Base-by-base conservation (phyloP, 2,329 filamentous ascomycete species). In the Berkeleyomyces rouxiae region DNA sequence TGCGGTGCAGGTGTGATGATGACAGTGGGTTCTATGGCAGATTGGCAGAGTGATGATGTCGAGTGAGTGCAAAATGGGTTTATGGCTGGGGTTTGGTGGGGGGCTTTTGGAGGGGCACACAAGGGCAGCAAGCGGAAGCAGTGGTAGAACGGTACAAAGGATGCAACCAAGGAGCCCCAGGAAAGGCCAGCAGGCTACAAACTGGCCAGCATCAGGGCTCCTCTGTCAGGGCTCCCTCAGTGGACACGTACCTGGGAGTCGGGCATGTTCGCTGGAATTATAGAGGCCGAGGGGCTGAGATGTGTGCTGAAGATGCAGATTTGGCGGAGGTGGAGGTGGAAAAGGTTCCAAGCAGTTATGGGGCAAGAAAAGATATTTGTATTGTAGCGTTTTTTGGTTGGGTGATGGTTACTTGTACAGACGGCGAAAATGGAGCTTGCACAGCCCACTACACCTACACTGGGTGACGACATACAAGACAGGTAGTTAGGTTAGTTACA, bases 221-320 rank as follows among this genome's bases (percentile, higher is more conserved):
- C 23, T 23, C 23, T 23, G 23, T 23, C 51, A 55, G 40, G 23
- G 11, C 16, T 46, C 2, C 9, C 37, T 6, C 40, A 42, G 16
- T n/a, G 10, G 16, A 13, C 16, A 59, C 58, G n/a, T 61, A 64
- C 59, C 59, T 59, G 59, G n/a, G 55, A 59, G 59, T 59, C 55
- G 47, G 59, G 11, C 63, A 64, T 64, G 42, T 11, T 9, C 11
- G 6, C n/a, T 43, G 43, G 4, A 23, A 39, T 55, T 16, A 11
- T 23, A 23, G 13, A 23, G 13, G 23, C 37, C n/a, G n/a, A 9
- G 31, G 13, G 23, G 51, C 31, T 55, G 13, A 55, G 57, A 44
- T 36, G 40, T 44, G 42, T 46, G 58, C 7, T 10, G 31, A 11
- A 46, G 23, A 36, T 36, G 55, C n/a, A 36, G 33, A 40, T 7